Evolutionary conservation across 768 basidiomycete species (phyloP), one percentile per base, ranked within the genome.

Genomic region (Ramaria sp.): DNA sequence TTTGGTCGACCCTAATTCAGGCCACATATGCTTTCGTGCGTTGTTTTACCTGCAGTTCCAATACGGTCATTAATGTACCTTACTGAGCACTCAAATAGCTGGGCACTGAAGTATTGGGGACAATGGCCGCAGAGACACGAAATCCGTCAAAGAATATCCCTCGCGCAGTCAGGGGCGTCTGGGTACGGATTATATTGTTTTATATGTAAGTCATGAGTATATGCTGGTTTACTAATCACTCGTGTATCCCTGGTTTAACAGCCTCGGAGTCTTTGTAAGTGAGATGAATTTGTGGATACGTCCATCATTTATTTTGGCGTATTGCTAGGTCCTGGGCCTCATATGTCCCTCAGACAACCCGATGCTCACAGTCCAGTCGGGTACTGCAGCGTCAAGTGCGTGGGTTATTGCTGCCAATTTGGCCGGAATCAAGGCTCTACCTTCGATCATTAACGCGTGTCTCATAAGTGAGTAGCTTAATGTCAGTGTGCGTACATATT

Each of bases 391-490:
- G 0, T 67, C 83, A 53, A 90, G 88, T 3, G 91, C 91, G 2
- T 94, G 88, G 69, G 90, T 92, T 54, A 84, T 92, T 60, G 90
- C 88, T 19, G 82, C 92, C 61, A 76, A 71, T 46, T 75, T 78
- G 41, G 84, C 86, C 0, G 86, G 88, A 11, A 79, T 90, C 65
- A 82, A 79, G 71, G 81, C 63, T 37, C 61, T 67, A 37, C 68
- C 65, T 53, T 63, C 80, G 47, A 78, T 91, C 63, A 76, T 91
- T 68, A 91, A 91, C 64, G 87, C 80, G 11, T 75, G 73, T 54
- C 73, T 90, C 63, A 78, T 91, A 65, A 79, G 63, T 39, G 59
- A 53, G 19, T 69, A 60, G 54, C 71, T 63, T 71, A 61, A 38
- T 9, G 12, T 33, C 33, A 19, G 6, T 45, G 6, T 12, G 6